Base-by-base conservation (phyloP, 208 protist genomes). In the Vickermania spadyakhi region DNA sequence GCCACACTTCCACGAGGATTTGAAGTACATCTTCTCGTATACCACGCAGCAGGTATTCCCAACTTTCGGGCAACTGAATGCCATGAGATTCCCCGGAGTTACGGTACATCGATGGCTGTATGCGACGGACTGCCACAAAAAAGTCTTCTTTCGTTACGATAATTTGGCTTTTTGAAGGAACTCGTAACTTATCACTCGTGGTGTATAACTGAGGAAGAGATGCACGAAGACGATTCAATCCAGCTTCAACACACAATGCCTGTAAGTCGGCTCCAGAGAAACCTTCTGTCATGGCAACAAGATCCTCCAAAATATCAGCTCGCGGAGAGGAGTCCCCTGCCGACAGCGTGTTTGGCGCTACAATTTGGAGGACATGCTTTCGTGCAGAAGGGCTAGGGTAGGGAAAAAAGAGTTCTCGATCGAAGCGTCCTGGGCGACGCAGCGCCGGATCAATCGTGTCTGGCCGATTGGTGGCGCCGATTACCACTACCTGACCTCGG, bases 261-360 rank as follows among this genome's bases (percentile, higher is more conserved):
- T 97, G 96, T 27, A 99, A 62, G 84, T 99, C 99, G 0, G 98
- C 97, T 29, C 99, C 99, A 4, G 99, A 98, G 72, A 96, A 99
- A 60, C 98, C 98, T 70, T 99, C 97, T 49, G 97, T 99, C 49
- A 72, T 79, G 29, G 52, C 56, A 0, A 80, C 70, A 27, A 93
- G 70, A 45, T 88, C 83, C 2, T 68, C 53, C 84, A 85, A 97
- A 91, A 75, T 94, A 91, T 62, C 96, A 18, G 68, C 62, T 1
- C 73, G 68, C 56, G 72, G 66, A n/a, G n/a, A n/a, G 29, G 68
- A 66, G 53, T 65, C 60, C 5, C 50, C 68, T 5, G 66, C 89
- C 1, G 99, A 80, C 74, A 99, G 98, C 88, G 99, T 98, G 42
- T 90, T 93, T 53, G 96, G 64, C 0, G 87, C 95, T 64, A 99